Percentiles rank a stretch among this genome's conserved stretches.
These are phyloP conservation scores for Funneliformis geosporum DNA, from an alignment of 192 early-diverging fungal species.

Conservation along the genomic window DNA sequence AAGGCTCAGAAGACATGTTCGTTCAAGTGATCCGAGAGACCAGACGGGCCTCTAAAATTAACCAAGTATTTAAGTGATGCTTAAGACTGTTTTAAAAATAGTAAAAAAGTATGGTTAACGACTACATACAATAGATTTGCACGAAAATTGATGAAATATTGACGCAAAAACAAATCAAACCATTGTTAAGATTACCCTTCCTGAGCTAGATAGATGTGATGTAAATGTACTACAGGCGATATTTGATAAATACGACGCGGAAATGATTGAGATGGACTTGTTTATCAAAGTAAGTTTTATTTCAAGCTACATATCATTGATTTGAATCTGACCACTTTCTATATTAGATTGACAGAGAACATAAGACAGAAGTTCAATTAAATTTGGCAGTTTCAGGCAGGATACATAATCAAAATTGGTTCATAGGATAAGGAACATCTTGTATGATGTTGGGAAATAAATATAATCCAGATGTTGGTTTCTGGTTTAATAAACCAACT, in stretches of 20 bases:
- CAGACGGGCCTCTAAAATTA: slow-evolving; percentile 1
- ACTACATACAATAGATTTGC: slow-evolving; percentile 10
- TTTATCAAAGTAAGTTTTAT: slow-evolving; percentile 9
- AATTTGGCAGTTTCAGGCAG: background rate
- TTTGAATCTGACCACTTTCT: background rate
- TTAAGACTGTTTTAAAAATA: background rate
- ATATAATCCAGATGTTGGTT: too few relatives aligned
- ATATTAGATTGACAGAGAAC: background rate
- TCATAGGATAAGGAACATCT: too few relatives aligned
- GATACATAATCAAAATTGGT: too few relatives aligned
- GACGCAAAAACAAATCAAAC: background rate
- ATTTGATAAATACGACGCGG: background rate
- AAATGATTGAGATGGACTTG: background rate
- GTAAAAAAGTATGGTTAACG: background rate
- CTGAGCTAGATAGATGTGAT: background rate
- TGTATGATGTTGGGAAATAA: too few relatives aligned
- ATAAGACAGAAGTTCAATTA: background rate
- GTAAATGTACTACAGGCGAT: background rate
- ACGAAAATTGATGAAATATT: slow-evolving; percentile 4
- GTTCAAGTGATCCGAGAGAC: background rate
- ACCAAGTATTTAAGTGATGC: background rate
- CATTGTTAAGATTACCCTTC: background rate
- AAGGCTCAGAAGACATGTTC: too few relatives aligned
- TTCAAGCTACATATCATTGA: background rate
- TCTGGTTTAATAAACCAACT: too few relatives aligned